A percentile compares a stretch with the other conserved stretches of the same genome.
Evolutionary conservation across 495 filamentous ascomycete genomes (phyloP).

Genomic region (Penicillium taxi): DNA sequence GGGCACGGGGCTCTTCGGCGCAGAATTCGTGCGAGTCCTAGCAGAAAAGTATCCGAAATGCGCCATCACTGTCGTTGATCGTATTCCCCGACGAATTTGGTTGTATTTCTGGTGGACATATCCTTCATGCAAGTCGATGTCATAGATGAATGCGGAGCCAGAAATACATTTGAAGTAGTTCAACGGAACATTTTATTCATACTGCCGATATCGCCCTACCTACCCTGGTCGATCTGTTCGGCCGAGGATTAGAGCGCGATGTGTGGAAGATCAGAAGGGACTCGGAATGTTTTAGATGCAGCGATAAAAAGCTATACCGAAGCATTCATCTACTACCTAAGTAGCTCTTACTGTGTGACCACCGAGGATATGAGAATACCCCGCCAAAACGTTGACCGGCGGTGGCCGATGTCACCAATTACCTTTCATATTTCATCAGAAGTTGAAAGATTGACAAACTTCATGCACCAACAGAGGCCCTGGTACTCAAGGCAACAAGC

Average conservation of each 20-base stretch:
- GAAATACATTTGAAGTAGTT: conserved; percentile 20
- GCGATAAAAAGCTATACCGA: conserved; percentile 40
- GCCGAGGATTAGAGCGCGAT: conserved; percentile 26
- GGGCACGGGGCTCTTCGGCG: conserved; percentile 46
- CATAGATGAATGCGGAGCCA: conserved; percentile 22
- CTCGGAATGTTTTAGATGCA: conserved; percentile 47
- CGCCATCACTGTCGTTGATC: conserved; percentile 37
- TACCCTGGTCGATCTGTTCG: conserved; percentile 34
- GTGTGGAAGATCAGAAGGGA: conserved; percentile 48
- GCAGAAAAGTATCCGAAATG: conserved; percentile 36
- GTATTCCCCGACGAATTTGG: conserved; percentile 24
- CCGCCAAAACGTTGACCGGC: conserved; percentile 49
- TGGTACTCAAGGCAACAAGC: conserved; percentile 45
- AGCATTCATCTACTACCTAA: conserved; percentile 54
- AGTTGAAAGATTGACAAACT: conserved; percentile 3
- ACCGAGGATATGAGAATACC: conserved; percentile 46
- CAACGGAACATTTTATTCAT: conserved; percentile 40
- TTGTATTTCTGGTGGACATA: conserved; percentile 22
- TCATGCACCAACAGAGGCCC: conserved; percentile 46
- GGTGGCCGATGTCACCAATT: conserved; percentile 41
- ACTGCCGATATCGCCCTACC: conserved; percentile 40
- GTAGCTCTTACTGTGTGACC: conserved; percentile 48
- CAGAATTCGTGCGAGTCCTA: conserved; percentile 35
- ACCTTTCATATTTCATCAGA: conserved; percentile 13
- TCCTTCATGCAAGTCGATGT: conserved; percentile 34